phyloP scores from a whole-genome alignment of 2,329 filamentous ascomycete genomes.

The Ceratocystis harringtonii region DNA sequence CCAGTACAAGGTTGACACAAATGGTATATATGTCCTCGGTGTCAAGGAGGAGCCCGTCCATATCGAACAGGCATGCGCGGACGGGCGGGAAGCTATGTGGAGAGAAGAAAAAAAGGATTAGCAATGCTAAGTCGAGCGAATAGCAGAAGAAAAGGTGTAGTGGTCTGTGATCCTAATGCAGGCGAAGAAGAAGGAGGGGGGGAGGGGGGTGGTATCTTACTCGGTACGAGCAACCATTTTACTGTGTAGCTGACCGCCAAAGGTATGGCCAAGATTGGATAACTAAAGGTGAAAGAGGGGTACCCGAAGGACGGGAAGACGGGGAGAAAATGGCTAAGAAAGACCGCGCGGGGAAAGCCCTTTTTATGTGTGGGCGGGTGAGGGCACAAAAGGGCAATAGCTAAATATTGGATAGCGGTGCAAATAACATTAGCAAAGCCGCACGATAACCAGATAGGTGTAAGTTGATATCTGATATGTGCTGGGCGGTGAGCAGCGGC shows the following conservation, averaged over 20 bases:
- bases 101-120: neutral
- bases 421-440: conserved; percentile 3
- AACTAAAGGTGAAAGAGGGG: conserved; percentile 13
- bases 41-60: conserved; percentile 92
- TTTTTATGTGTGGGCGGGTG: neutral
- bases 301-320: neutral
- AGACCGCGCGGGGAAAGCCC: neutral
- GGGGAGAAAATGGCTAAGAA: neutral
- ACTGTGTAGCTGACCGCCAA: neutral
- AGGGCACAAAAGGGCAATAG: neutral
- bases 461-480: conserved; percentile 2
- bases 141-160: too few species aligned
- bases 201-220: conserved; percentile 24
- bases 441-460: neutral
- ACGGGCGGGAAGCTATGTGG: conserved; percentile 54
- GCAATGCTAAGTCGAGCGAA: neutral
- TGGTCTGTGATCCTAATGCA: neutral
- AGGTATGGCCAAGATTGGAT: neutral
- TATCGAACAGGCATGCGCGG: conserved; percentile 90
- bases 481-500: conserved; percentile 2
- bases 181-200: conserved; percentile 22
- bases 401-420: neutral
- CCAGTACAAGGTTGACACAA: conserved; percentile 69
- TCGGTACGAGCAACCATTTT: conserved; percentile 32
- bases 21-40: conserved; percentile 80